Evolutionary conservation across 2,329 filamentous ascomycete species (phyloP).

Genomic region (Hyphodiscus sp.): DNA sequence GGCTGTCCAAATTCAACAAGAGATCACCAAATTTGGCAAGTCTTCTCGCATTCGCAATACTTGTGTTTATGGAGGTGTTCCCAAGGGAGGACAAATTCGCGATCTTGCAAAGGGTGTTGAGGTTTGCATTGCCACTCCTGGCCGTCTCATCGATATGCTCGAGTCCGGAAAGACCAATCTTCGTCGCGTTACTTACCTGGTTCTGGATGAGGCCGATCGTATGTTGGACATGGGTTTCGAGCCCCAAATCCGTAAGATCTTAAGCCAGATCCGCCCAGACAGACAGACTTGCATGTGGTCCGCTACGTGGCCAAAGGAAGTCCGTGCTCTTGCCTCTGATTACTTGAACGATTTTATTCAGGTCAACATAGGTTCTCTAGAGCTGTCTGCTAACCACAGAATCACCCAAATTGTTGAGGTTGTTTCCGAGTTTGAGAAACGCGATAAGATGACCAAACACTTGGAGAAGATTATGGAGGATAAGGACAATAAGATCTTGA

Average conservation of each 20-base stretch:
- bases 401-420: constrained; percentile 98
- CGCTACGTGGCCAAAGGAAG: constrained; percentile 98
- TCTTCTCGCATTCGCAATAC: constrained; percentile 98
- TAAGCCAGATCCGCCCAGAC: constrained; percentile 93
- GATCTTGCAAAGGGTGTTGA: constrained; percentile 93
- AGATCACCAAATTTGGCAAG: constrained; percentile 97
- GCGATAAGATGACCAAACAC: constrained; percentile 94
- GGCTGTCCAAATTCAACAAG: constrained; percentile 96
- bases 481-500: constrained; percentile 88
- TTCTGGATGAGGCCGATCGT: constrained; percentile 97
- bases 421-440: constrained; percentile 93
- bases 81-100: constrained; percentile 93
- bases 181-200: constrained; percentile 93
- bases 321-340: constrained; percentile 82
- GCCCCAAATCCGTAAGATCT: constrained; percentile 98
- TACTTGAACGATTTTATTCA: constrained; percentile 96
- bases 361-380: constrained; percentile 96
- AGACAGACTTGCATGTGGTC: constrained; percentile 99
- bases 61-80: constrained; percentile 97
- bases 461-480: constrained; percentile 97
- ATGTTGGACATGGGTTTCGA: constrained; percentile 99
- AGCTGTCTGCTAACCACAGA: constrained; percentile 92
- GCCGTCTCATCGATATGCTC: constrained; percentile 97
- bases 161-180: constrained; percentile 98
- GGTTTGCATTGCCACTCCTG: constrained; percentile 96